Conservation (phyloP, 371 early-diverging fungal genomes). For the Zychaea mexicana region DNA sequence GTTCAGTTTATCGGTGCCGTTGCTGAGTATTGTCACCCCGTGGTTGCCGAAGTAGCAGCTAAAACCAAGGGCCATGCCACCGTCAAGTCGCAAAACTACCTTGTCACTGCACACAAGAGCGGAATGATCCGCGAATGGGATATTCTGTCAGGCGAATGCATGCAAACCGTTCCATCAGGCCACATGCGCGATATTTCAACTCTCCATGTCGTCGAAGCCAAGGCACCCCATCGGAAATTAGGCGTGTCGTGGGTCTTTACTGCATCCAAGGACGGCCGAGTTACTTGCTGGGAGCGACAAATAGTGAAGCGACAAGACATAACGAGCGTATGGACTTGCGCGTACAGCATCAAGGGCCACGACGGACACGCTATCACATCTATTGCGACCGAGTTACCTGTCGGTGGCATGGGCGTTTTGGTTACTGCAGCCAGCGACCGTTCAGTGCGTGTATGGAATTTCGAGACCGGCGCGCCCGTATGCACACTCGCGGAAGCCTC, state of each 20-base stretch:
- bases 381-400: constrained; percentile 27
- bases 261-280: constrained; percentile 36
- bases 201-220: constrained; percentile 24
- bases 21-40: constrained; percentile 33
- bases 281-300: constrained; percentile 39
- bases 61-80: constrained; percentile 5
- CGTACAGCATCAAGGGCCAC: constrained; percentile 29
- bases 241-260: constrained; percentile 34
- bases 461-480: constrained; percentile 63
- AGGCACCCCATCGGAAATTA: constrained; percentile 20
- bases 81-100: constrained; percentile 21
- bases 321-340: constrained; percentile 23
- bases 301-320: constrained; percentile 7
- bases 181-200: constrained; percentile 26
- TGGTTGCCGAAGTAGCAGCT: constrained; percentile 30
- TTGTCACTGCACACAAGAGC: constrained; percentile 37
- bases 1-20: constrained; percentile 31
- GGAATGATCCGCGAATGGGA: constrained; percentile 43
- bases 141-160: constrained; percentile 32
- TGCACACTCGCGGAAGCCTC: constrained; percentile 9
- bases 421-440: constrained; percentile 82
- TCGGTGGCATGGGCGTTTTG: constrained; percentile 32
- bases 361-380: constrained; percentile 24
- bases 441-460: constrained; percentile 78
- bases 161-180: constrained; percentile 28